phyloP scores from a whole-genome alignment of 176 grass and related monocot genomes.

The Avena atlantica region DNA sequence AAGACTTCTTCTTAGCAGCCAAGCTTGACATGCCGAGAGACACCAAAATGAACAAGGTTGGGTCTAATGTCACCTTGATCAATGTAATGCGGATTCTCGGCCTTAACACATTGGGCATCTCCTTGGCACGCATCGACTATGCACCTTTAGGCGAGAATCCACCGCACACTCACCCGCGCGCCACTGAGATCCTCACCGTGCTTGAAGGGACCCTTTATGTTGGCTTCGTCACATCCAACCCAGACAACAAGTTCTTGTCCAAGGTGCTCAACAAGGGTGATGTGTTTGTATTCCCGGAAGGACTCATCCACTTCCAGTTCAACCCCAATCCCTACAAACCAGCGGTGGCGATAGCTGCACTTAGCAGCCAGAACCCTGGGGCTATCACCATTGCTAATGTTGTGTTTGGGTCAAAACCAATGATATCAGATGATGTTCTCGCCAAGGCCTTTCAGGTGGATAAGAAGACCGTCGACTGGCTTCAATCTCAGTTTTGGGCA shows the following conservation, averaged over 20 bases:
- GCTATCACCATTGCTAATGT: not conserved
- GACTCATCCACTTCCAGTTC: not conserved
- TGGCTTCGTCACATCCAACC: not conserved
- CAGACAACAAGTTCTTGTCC: not conserved
- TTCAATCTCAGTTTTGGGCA: not conserved
- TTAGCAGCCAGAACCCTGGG: not conserved
- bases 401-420: not conserved
- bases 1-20: not conserved
- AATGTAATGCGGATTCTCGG: not conserved
- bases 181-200: not conserved
- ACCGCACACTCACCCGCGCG: not conserved
- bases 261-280: not conserved
- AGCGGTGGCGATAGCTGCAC: not conserved
- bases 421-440: not conserved
- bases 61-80: not conserved
- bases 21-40: not conserved
- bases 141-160: not conserved
- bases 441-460: not conserved
- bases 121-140: not conserved
- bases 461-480: not conserved
- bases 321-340: slow-evolving; percentile 1
- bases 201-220: not conserved
- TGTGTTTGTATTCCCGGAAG: not conserved
- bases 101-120: not conserved
- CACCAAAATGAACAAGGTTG: not conserved